Conservation (phyloP, 441 rosid genomes). For the Sinapis alba region DNA sequence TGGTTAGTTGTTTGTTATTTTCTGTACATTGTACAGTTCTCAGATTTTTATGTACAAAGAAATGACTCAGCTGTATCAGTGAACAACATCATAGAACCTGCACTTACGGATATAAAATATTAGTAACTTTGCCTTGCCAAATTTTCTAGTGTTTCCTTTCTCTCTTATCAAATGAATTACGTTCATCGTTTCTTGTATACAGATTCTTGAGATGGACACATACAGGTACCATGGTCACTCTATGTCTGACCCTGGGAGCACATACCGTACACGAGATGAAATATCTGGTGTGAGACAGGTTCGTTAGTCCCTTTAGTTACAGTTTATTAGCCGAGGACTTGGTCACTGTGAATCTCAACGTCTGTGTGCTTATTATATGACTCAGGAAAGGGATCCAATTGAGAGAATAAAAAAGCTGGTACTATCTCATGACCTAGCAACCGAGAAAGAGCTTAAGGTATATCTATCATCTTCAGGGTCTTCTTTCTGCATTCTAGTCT, state of each 20-base stretch:
- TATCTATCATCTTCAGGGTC: not conserved
- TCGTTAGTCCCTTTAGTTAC: constrained; percentile 19
- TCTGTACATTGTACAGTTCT: not conserved
- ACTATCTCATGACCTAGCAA: constrained; percentile 78
- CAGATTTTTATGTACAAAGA: not conserved
- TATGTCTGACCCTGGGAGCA: constrained; percentile 99
- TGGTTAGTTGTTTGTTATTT: not conserved
- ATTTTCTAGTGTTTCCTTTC: not conserved
- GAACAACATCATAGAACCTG: not conserved
- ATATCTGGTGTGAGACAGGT: constrained; percentile 97
- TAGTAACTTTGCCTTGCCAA: not conserved
- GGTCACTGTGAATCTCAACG: not conserved
- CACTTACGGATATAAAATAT: not conserved
- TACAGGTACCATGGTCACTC: constrained; percentile 98
- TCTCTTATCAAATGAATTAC: not conserved
- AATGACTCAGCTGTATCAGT: not conserved
- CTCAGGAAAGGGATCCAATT: constrained; percentile 90
- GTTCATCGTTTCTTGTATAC: constrained; percentile 28
- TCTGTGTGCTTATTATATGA: constrained; percentile 1
- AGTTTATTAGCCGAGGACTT: not conserved
- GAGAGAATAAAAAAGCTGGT: constrained; percentile 87
- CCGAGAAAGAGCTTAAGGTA: constrained; percentile 95
- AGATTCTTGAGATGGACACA: constrained; percentile 99
- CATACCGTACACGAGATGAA: constrained; percentile 98
- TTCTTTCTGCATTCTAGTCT: no score